Conservation (phyloP, 345 rosid species). For the Acer campestre region DNA sequence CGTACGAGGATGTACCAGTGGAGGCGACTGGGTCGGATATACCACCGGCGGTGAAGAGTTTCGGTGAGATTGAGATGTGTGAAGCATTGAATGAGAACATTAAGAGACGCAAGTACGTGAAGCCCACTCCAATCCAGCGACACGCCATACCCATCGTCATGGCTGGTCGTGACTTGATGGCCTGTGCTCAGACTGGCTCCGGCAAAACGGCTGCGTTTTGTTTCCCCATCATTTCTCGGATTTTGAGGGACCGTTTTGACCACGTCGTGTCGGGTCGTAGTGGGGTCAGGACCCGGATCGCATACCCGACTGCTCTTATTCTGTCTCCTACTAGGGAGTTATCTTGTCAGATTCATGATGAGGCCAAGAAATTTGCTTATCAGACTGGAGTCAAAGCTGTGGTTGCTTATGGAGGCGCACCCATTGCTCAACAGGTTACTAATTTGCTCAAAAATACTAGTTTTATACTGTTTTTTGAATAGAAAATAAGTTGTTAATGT, state of each 20-base stretch:
- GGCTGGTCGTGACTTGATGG: constrained; percentile 64
- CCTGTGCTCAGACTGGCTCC: constrained; percentile 62
- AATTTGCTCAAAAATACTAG: neutral
- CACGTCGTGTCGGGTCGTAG: constrained; percentile 17
- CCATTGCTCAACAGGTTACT: constrained; percentile 45
- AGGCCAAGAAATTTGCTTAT: constrained; percentile 51
- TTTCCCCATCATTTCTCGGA: constrained; percentile 46
- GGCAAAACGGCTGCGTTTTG: constrained; percentile 65
- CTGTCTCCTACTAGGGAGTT: constrained; percentile 60
- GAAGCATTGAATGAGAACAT: constrained; percentile 40
- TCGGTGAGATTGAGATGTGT: constrained; percentile 40
- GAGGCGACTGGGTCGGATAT: constrained; percentile 9
- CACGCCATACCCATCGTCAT: constrained; percentile 57
- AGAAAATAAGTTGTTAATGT: neutral
- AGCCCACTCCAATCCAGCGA: constrained; percentile 57
- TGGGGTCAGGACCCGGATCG: constrained; percentile 20
- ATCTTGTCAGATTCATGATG: constrained; percentile 61
- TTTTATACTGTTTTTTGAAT: no score
- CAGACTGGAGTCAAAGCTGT: constrained; percentile 42
- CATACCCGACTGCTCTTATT: constrained; percentile 48
- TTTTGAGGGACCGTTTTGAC: constrained; percentile 22
- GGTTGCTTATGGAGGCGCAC: constrained; percentile 56
- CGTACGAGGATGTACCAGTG: constrained; percentile 47
- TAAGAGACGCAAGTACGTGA: constrained; percentile 44
- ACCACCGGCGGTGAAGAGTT: neutral